Conservation (phyloP, 2,329 filamentous ascomycete genomes). For the Colletotrichum sansevieriae region DNA sequence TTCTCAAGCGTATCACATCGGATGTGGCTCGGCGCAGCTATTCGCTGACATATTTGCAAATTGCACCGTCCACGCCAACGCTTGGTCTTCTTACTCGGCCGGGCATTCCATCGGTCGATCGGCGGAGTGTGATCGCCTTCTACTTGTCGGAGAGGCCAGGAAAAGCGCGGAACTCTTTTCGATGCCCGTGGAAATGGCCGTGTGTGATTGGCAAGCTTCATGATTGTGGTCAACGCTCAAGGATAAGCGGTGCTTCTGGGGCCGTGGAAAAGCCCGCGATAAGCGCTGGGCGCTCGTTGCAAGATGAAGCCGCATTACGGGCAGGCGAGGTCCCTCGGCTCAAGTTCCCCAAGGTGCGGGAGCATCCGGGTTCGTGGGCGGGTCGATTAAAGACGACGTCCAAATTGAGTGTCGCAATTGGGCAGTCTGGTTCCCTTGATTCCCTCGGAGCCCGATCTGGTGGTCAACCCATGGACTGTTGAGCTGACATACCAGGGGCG, state of each 20-base stretch:
- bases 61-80: too few relatives aligned
- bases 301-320: slow-evolving; percentile 7
- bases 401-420: slow-evolving; percentile 2
- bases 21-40: too few relatives aligned
- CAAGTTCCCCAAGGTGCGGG: slow-evolving; percentile 21
- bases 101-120: too few relatives aligned
- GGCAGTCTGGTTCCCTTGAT: neutral
- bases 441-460: slow-evolving; percentile 9
- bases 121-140: too few relatives aligned
- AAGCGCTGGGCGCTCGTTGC: neutral
- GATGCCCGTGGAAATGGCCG: slow-evolving; percentile 5
- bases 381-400: slow-evolving; percentile 12
- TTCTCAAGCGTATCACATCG: too few relatives aligned
- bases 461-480: neutral
- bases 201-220: slow-evolving; percentile 13
- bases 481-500: slow-evolving; percentile 7
- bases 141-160: neutral
- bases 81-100: too few relatives aligned
- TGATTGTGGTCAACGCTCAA: neutral
- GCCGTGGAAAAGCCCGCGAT: slow-evolving; percentile 15
- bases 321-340: slow-evolving; percentile 20
- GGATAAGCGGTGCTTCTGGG: neutral
- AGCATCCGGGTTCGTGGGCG: slow-evolving; percentile 31
- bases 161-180: neutral
- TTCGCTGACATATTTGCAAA: too few relatives aligned